Conservation (phyloP, 352 stramenopile species). For the Phytophthora meadii region DNA sequence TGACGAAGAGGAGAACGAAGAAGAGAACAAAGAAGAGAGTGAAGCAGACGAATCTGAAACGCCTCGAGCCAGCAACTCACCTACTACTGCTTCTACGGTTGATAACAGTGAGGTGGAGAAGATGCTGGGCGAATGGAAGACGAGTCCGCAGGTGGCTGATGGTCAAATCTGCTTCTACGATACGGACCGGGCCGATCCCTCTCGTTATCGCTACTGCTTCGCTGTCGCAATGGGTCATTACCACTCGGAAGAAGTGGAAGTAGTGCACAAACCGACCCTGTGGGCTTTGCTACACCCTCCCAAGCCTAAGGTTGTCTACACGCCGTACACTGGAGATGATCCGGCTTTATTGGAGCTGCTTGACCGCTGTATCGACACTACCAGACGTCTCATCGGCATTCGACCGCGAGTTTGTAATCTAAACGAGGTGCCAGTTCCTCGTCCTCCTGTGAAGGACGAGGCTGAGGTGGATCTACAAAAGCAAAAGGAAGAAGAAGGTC, state of each 20-base stretch:
- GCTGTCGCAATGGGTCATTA: constrained; percentile 63
- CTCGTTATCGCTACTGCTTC: constrained; percentile 72
- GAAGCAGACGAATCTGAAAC: constrained; percentile 10
- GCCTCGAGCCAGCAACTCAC: constrained; percentile 3
- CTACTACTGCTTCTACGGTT: constrained; percentile 2
- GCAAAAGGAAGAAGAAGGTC: constrained; percentile 65
- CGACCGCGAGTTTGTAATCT: constrained; percentile 49
- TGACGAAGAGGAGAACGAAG: constrained; percentile 17
- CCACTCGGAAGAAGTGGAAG: constrained; percentile 51
- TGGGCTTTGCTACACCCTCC: constrained; percentile 33
- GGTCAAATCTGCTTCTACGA: constrained; percentile 79
- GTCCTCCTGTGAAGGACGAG: constrained; percentile 20
- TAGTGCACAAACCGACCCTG: constrained; percentile 52
- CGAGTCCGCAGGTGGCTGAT: constrained; percentile 60
- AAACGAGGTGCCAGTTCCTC: constrained; percentile 52
- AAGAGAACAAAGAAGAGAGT: neutral
- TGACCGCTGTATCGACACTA: constrained; percentile 69
- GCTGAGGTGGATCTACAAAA: constrained; percentile 23
- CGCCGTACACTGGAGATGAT: constrained; percentile 61
- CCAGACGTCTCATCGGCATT: constrained; percentile 50
- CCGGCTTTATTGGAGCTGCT: constrained; percentile 58
- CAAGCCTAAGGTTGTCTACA: constrained; percentile 56
- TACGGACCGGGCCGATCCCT: constrained; percentile 56
- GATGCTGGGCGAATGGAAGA: constrained; percentile 26
- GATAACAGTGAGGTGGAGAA: constrained; percentile 13